Base-by-base conservation (phyloP, 2,329 filamentous ascomycete genomes). In the Juglanconis oblonga region DNA sequence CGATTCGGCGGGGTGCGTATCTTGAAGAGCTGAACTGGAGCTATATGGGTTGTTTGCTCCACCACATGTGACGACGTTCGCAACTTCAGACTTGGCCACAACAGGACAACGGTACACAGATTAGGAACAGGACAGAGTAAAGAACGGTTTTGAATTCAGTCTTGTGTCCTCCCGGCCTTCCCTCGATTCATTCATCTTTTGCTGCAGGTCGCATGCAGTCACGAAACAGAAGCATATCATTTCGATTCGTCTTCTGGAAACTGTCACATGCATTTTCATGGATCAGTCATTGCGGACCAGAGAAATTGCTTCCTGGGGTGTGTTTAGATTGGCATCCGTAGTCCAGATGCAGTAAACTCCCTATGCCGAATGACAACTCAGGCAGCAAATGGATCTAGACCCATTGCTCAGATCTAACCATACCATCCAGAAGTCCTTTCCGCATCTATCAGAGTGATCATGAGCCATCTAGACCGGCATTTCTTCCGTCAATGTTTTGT, bases 361-460 rank as follows among this genome's bases (percentile, higher is more conserved):
- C 53, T 32, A 10, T 42, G 33, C 53, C 35, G 38, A 47, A 50
- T 36, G 52, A 44, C 29, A 51, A 14, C 42, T 36, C 45, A 62
- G 45, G 45, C 45, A 24, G 31, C 51, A 49, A 51, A 44, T 40
- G 13, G 48, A 56, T 57, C 57, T 32, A 57, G 40, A 57, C 33
- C 47, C 32, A 10, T 40, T 44, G 40, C 40, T 55, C 32, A 47
- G 9, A 56, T 57, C 50, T 51, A 52, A 50, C 45, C 53, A 57
- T 55, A 31, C 36, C 57, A 60, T 53, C 36, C 44, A 52, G 35
- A 52, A 51, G 49, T 40, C 45, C 35, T 50, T 38, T 32, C 52
- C 40, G 38, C 35, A 33, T 38, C 4, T n/a, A 52, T 51, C 54
- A 56, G 31, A 33, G 45, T 50, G 14, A 48, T 47, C 50, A 36